Evolutionary conservation across 306 rosid species (phyloP).

Genomic region (Prosopis cineraria): DNA sequence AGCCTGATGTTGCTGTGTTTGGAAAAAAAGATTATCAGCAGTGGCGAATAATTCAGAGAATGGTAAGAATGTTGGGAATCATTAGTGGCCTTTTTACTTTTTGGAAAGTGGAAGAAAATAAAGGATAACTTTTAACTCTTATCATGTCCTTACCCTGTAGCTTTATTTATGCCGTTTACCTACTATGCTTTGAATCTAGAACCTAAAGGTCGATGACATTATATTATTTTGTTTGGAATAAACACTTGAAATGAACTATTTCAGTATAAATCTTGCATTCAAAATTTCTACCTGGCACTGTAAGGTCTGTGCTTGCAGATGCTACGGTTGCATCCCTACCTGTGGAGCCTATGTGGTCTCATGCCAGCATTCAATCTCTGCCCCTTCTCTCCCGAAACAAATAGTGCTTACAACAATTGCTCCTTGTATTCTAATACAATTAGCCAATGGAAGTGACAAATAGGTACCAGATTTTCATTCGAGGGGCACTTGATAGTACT

Average conservation of each 20-base stretch:
- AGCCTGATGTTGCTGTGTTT: slow-evolving; percentile 84
- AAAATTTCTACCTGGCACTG: neutral
- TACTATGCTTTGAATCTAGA: neutral
- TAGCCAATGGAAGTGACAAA: neutral
- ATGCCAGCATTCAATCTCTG: neutral
- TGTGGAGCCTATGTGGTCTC: neutral
- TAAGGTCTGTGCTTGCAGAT: neutral
- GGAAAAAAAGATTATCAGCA: slow-evolving; percentile 99
- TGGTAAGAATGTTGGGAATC: slow-evolving; percentile 49
- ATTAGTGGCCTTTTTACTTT: neutral
- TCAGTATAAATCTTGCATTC: neutral
- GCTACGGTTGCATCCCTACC: neutral
- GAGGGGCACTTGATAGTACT: neutral
- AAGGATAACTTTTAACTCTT: neutral
- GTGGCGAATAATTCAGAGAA: slow-evolving; percentile 68
- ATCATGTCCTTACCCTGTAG: neutral
- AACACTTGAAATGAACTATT: neutral
- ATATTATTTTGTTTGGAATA: neutral
- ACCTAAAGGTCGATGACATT: neutral
- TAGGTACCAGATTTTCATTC: neutral
- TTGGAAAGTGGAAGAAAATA: neutral
- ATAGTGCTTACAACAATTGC: neutral
- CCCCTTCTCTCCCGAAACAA: neutral
- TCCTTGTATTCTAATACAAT: neutral
- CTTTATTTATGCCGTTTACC: neutral